A percentile compares a stretch with the other conserved stretches of the same genome.
Conservation (phyloP, 1,284 basidiomycete species). For the Cryptococcus hybrid region DNA sequence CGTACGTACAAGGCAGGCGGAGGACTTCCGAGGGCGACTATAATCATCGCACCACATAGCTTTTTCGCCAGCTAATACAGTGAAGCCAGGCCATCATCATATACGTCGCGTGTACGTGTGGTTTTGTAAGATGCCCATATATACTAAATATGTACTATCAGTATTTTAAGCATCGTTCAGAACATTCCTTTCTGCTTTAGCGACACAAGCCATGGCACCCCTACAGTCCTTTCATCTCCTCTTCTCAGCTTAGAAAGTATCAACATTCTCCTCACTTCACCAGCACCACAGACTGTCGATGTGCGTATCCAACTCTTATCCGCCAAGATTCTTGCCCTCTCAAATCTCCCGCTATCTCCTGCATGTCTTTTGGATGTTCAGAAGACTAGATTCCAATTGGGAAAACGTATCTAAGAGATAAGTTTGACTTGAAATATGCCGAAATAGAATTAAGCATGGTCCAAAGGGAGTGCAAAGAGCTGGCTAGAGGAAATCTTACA, state of each 20-base stretch:
- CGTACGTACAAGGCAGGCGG: too few species aligned
- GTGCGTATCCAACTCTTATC: slow-evolving; percentile 31
- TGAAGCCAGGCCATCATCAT: not conserved
- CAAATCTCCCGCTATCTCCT: slow-evolving; percentile 1
- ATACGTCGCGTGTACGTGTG: not conserved
- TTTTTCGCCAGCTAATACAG: too few species aligned
- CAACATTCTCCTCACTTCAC: slow-evolving; percentile 17
- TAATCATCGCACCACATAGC: too few species aligned
- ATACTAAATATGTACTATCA: too few species aligned
- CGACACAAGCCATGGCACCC: too few species aligned
- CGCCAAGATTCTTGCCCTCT: slow-evolving; percentile 30
- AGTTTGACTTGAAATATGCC: slow-evolving; percentile 19
- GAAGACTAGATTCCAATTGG: slow-evolving; percentile 23
- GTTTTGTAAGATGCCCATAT: too few species aligned
- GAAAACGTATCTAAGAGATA: slow-evolving; percentile 13
- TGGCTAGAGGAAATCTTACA: not conserved
- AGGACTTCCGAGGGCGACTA: too few species aligned
- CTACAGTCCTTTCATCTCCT: slow-evolving; percentile 10
- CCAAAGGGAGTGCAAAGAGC: slow-evolving; percentile 19
- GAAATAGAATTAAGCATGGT: slow-evolving; percentile 24
- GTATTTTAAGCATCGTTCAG: too few species aligned
- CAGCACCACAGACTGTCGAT: not conserved
- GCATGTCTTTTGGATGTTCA: slow-evolving; percentile 12
- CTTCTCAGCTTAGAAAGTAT: slow-evolving; percentile 21
- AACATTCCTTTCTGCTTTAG: too few species aligned